phyloP scores from a whole-genome alignment of 441 rosid genomes.

The Gossypium trilobum region DNA sequence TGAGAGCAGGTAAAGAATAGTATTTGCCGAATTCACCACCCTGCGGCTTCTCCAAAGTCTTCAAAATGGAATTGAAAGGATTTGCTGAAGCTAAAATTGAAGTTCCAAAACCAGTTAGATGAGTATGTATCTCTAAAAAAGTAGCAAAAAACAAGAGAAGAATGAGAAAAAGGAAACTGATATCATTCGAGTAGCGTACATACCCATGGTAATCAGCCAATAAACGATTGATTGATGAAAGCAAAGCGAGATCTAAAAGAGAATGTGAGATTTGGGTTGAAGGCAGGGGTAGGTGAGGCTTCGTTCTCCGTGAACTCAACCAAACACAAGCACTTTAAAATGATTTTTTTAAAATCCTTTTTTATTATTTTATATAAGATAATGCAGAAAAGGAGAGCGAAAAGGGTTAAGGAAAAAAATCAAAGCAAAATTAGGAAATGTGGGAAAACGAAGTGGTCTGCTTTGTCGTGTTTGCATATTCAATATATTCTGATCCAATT shows the following conservation, averaged over 20 bases:
- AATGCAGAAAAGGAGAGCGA: neutral
- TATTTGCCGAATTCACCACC: conserved; percentile 49
- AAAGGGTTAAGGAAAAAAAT: no score
- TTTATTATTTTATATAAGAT: neutral
- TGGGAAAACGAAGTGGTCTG: neutral
- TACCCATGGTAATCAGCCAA: conserved; percentile 9
- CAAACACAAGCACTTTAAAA: neutral
- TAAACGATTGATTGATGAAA: neutral
- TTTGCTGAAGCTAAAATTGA: conserved; percentile 37
- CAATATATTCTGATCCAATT: neutral
- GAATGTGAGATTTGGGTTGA: neutral
- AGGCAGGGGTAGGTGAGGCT: neutral
- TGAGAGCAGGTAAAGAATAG: conserved; percentile 48
- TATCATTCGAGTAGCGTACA: neutral
- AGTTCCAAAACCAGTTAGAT: conserved; percentile 7
- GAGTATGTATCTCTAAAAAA: neutral
- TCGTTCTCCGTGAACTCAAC: neutral
- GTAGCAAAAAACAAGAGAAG: neutral
- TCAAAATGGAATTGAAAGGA: conserved; percentile 43
- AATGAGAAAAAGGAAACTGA: neutral
- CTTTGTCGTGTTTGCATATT: neutral
- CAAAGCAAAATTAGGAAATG: neutral
- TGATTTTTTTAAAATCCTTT: no score
- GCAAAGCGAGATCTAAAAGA: conserved; percentile 3
- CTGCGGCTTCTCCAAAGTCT: conserved; percentile 43